Conservation (phyloP, 2,329 filamentous ascomycete species). For the Sporothrix luriei region DNA sequence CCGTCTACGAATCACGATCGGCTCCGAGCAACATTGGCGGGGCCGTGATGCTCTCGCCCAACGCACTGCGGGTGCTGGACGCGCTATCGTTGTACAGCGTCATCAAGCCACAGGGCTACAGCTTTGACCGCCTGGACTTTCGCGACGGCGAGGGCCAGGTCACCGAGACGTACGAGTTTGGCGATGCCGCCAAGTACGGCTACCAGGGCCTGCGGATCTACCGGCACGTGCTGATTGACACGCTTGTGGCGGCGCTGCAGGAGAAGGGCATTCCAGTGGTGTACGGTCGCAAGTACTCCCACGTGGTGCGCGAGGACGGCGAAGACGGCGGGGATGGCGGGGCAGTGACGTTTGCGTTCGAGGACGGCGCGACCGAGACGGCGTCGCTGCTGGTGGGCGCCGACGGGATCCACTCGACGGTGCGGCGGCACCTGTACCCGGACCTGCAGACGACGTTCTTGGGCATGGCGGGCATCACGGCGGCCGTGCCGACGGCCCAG, state of each 20-base stretch:
- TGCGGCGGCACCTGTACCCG: constrained; percentile 54
- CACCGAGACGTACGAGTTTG: constrained; percentile 53
- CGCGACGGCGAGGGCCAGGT: not conserved
- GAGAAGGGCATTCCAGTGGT: constrained; percentile 44
- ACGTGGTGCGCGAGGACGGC: constrained; percentile 1
- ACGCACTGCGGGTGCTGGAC: constrained; percentile 59
- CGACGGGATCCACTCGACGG: constrained; percentile 55
- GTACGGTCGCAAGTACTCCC: constrained; percentile 8
- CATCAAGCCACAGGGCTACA: constrained; percentile 1
- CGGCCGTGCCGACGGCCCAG: constrained; percentile 43
- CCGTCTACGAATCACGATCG: constrained; percentile 52
- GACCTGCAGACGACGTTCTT: constrained; percentile 54
- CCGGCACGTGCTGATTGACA: constrained; percentile 54
- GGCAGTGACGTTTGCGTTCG: not conserved
- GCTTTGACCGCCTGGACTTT: constrained; percentile 9
- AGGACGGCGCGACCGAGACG: constrained; percentile 32
- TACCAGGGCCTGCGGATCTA: constrained; percentile 59
- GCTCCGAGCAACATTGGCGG: constrained; percentile 54
- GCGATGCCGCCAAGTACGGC: constrained; percentile 51
- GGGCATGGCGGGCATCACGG: constrained; percentile 48
- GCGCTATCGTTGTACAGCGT: constrained; percentile 5
- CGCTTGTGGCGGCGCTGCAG: constrained; percentile 49
- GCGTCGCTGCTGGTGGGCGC: constrained; percentile 53
- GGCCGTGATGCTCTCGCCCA: constrained; percentile 62
- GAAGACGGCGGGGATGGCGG: not conserved